phyloP scores from a whole-genome alignment of 345 rosid species.

The Brassica rapa region DNA sequence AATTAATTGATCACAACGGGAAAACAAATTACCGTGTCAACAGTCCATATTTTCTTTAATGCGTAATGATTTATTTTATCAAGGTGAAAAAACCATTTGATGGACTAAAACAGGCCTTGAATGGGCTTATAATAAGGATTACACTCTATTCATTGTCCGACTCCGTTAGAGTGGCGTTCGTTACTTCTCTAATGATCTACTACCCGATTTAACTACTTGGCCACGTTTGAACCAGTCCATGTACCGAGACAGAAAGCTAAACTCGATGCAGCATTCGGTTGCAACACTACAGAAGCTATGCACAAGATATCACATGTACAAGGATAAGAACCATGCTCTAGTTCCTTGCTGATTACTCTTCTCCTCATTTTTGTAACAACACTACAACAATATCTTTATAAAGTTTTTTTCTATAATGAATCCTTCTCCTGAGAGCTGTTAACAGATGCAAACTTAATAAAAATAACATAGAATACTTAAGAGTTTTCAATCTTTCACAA shows the following conservation, averaged over 20 bases:
- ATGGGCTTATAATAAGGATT: no score
- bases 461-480: background rate
- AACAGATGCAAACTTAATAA: constrained; percentile 5
- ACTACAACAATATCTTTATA: background rate
- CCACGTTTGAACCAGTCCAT: constrained; percentile 57
- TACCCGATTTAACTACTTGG: no score
- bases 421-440: background rate
- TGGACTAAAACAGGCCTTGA: no score
- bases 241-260: constrained; percentile 82
- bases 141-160: no score
- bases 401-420: background rate
- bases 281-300: constrained; percentile 70
- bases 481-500: background rate
- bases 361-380: background rate
- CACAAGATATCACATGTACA: constrained; percentile 55
- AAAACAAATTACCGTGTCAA: no score
- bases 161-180: no score
- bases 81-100: no score
- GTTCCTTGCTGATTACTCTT: constrained; percentile 40
- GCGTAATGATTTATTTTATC: no score
- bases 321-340: constrained; percentile 64
- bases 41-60: no score
- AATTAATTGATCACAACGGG: no score
- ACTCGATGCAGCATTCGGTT: constrained; percentile 80
- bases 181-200: no score